phyloP scores from a whole-genome alignment of 2,329 filamentous ascomycete species.

The Penicillium sp. region DNA sequence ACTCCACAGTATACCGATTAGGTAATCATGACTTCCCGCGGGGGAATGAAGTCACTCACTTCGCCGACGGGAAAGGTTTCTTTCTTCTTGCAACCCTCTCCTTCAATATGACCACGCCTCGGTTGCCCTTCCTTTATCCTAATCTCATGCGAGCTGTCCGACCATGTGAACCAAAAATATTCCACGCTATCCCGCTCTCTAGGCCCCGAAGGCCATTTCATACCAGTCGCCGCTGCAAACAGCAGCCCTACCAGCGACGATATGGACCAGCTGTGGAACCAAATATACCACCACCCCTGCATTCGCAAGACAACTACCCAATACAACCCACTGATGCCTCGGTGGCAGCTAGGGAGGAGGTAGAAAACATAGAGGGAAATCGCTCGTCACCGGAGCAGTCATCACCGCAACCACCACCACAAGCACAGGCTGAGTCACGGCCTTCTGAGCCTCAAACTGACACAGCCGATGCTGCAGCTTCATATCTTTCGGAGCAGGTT shows the following conservation, averaged over 20 bases:
- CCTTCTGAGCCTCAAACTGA: conserved; percentile 8
- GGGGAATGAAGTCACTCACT: conserved; percentile 23
- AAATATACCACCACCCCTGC: conserved; percentile 39
- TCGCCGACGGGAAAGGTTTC: conserved; percentile 23
- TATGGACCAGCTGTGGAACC: conserved; percentile 49
- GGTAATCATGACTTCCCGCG: conserved; percentile 9
- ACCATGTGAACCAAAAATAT: conserved; percentile 47
- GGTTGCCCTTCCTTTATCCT: conserved; percentile 69
- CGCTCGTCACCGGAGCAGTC: conserved; percentile 13
- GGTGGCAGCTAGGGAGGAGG: neutral
- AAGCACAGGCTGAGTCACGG: conserved; percentile 2
- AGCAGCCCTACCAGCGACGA: conserved; percentile 45
- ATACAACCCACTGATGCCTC: conserved; percentile 8
- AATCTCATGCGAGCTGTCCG: conserved; percentile 61
- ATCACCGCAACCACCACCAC: conserved; percentile 6
- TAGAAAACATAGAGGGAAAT: neutral
- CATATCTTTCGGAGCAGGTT: conserved; percentile 14
- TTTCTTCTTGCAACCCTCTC: conserved; percentile 13
- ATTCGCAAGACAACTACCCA: conserved; percentile 27
- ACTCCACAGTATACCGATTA: neutral
- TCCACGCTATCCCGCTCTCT: conserved; percentile 44
- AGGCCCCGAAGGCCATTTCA: conserved; percentile 36
- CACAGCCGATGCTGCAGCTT: conserved; percentile 9
- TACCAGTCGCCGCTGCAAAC: conserved; percentile 34
- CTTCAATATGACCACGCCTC: conserved; percentile 58